phyloP scores from a whole-genome alignment of 108 stramenopile species.

The Seminavis robusta region DNA sequence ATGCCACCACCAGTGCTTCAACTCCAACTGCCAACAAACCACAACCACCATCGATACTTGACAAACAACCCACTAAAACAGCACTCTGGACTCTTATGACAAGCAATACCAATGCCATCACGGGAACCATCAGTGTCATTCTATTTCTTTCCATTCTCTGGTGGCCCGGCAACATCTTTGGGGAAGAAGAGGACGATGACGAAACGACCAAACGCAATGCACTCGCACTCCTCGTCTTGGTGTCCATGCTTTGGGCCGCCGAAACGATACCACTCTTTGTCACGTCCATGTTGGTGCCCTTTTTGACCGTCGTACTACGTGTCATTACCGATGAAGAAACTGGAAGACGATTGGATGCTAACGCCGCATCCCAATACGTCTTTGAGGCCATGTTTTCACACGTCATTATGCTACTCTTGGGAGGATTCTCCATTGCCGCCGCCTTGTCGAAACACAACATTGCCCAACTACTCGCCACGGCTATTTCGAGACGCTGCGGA shows the following conservation, averaged over 20 bases:
- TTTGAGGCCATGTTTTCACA: conserved; percentile 14
- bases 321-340: conserved; percentile 9
- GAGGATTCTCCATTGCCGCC: conserved; percentile 12
- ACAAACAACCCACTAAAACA: no score
- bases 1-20: background rate
- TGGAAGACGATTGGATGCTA: conserved; percentile 5
- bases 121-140: background rate
- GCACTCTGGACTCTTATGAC: no score
- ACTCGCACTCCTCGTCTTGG: conserved; percentile 8
- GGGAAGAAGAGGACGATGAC: no score
- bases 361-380: conserved; percentile 2
- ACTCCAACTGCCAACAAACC: background rate
- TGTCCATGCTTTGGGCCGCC: conserved; percentile 10
- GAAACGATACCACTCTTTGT: conserved; percentile 13
- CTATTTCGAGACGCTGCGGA: conserved; percentile 4
- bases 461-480: conserved; percentile 1
- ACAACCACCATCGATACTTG: background rate
- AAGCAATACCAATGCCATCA: no score
- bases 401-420: conserved; percentile 14
- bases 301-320: conserved; percentile 11
- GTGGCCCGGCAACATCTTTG: conserved; percentile 12
- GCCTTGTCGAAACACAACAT: conserved; percentile 14
- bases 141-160: conserved; percentile 1
- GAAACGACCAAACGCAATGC: conserved; percentile 11
- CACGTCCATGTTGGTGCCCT: conserved; percentile 9